Conservation (phyloP, 495 filamentous ascomycete species). For the Podospora conica region DNA sequence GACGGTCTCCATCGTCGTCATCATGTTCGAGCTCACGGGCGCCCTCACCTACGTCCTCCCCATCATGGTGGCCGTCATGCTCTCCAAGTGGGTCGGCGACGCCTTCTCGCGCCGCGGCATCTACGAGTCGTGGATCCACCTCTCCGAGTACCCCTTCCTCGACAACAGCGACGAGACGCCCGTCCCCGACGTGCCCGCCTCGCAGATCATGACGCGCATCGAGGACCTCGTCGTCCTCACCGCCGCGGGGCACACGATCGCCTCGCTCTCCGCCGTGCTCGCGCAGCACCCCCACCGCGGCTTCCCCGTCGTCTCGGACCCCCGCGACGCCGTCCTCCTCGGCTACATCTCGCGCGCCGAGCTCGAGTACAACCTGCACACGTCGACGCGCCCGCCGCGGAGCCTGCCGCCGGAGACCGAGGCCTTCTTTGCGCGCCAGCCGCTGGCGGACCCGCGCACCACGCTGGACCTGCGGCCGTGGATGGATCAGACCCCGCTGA, state of each 20-base stretch:
- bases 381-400: conserved; percentile 47
- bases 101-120: conserved; percentile 91
- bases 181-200: conserved; percentile 74
- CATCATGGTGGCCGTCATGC: conserved; percentile 99
- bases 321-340: conserved; percentile 65
- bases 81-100: conserved; percentile 97
- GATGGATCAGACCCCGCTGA: conserved; percentile 98
- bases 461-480: conserved; percentile 86
- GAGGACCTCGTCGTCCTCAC: conserved; percentile 87
- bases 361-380: conserved; percentile 70
- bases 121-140: conserved; percentile 96
- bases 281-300: conserved; percentile 73
- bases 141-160: conserved; percentile 93
- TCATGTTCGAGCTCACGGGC: conserved; percentile 98
- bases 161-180: conserved; percentile 85
- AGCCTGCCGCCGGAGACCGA: conserved; percentile 64
- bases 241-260: conserved; percentile 80
- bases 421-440: conserved; percentile 76
- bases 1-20: conserved; percentile 95
- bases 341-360: conserved; percentile 95
- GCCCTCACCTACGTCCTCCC: conserved; percentile 94
- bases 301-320: conserved; percentile 82
- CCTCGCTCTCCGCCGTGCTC: conserved; percentile 62
- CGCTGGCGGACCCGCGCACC: conserved; percentile 67
- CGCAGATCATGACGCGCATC: conserved; percentile 82